Evolutionary conservation across 23 red algal species (phyloP).

Genomic region (Gracilaria gracilis): DNA sequence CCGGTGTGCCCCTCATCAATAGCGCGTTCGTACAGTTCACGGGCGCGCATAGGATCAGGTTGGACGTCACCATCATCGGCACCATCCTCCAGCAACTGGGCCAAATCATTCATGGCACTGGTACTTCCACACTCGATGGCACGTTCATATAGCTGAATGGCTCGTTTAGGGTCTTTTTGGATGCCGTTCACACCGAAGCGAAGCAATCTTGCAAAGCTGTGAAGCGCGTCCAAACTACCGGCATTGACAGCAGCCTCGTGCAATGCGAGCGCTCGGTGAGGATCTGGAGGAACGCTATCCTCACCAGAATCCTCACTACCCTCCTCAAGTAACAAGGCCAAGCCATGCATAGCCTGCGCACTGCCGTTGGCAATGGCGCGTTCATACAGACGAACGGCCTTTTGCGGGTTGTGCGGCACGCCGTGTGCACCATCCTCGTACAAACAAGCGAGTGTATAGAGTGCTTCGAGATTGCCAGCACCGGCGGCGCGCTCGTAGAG

Average conservation of each 20-base stretch:
- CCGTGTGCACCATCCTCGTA: conserved; percentile 47
- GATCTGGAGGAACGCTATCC: conserved; percentile 44
- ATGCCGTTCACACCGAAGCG: conserved; percentile 40
- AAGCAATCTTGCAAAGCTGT: conserved; percentile 48
- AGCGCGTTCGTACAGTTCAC: conserved; percentile 59
- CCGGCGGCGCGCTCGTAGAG: conserved; percentile 51
- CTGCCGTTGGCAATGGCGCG: conserved; percentile 32
- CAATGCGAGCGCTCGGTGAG: conserved; percentile 27
- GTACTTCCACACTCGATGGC: conserved; percentile 45
- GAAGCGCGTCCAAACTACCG: conserved; percentile 46
- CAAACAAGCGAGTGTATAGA: conserved; percentile 54
- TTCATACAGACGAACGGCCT: conserved; percentile 49
- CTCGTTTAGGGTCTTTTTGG: conserved; percentile 17
- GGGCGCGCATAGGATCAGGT: conserved; percentile 39
- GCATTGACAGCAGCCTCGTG: conserved; percentile 33
- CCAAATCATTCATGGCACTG: conserved; percentile 68
- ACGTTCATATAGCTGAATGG: conserved; percentile 38
- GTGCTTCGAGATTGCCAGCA: conserved; percentile 37
- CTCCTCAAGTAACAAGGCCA: conserved; percentile 60
- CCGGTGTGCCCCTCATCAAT: conserved; percentile 54
- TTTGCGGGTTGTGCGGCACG: conserved; percentile 31
- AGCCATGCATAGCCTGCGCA: conserved; percentile 61
- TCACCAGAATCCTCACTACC: conserved; percentile 32
- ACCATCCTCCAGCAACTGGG: conserved; percentile 36
- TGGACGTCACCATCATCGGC: conserved; percentile 33